A percentile compares a stretch with the other conserved stretches of the same genome.
phyloP scores from a whole-genome alignment of 2,329 filamentous ascomycete species.

The Magnaporthiopsis incrustans region DNA sequence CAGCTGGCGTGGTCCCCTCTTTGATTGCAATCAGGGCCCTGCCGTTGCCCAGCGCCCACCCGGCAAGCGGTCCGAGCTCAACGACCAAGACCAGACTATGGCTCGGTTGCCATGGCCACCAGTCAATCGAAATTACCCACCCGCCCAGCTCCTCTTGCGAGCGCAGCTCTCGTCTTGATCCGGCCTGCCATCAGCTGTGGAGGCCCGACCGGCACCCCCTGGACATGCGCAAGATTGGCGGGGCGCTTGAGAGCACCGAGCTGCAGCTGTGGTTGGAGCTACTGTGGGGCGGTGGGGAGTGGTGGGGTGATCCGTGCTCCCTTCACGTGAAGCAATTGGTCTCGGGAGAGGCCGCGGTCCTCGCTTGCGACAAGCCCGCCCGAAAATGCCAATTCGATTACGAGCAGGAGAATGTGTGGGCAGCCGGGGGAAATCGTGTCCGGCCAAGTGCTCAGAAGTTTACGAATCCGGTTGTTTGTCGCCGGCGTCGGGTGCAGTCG shows the following conservation, averaged over 20 bases:
- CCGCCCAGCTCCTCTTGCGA: neutral
- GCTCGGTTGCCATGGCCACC: neutral
- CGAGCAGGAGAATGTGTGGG: neutral
- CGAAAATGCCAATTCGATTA: neutral
- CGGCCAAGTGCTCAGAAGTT: no score
- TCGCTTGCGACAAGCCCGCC: neutral
- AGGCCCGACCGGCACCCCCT: neutral
- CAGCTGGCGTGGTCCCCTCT: neutral
- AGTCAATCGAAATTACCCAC: neutral
- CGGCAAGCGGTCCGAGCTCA: neutral
- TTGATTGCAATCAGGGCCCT: neutral
- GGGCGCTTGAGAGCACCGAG: neutral
- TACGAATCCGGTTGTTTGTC: no score
- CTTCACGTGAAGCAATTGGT: neutral
- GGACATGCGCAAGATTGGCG: neutral
- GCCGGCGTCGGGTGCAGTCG: no score
- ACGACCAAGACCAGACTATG: neutral
- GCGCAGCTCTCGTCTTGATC: neutral
- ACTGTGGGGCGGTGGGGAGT: neutral
- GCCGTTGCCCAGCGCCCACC: neutral
- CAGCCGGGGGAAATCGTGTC: neutral
- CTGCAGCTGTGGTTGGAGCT: neutral
- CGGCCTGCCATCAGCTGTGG: neutral
- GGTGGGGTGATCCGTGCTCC: no score
- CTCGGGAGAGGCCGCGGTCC: neutral